These are phyloP conservation scores for Leucogyrophana mollusca DNA, from an alignment of 768 basidiomycete genomes.

Conservation along the genomic window DNA sequence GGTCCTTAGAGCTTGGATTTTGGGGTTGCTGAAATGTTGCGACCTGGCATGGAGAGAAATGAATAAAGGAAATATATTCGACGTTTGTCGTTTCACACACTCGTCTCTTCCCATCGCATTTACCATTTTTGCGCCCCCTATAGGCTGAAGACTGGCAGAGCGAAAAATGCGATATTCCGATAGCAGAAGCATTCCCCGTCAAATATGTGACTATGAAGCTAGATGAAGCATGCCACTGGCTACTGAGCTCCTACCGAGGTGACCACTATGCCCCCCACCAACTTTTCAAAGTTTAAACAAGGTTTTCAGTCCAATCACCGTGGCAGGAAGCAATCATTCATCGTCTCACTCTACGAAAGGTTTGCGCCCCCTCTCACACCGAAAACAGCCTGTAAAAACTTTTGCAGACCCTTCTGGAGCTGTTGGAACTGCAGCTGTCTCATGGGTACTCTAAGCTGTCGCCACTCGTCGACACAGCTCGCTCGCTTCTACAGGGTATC, in stretches of 20 bases:
- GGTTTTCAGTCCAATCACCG: constrained; percentile 36
- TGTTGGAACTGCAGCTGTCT: constrained; percentile 21
- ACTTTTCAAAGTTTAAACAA: constrained; percentile 5
- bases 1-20: constrained; percentile 64
- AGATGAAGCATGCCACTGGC: constrained; percentile 63
- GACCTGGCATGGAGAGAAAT: constrained; percentile 84
- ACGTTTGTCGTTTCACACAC: constrained; percentile 52
- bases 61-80: constrained; percentile 68
- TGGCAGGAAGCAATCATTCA: constrained; percentile 53
- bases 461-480: constrained; percentile 17
- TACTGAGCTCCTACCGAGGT: constrained; percentile 47
- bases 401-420: constrained; percentile 23
- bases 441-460: constrained; percentile 23
- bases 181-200: constrained; percentile 64
- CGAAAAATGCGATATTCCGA: constrained; percentile 81
- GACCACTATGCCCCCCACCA: neutral
- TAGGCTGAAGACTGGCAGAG: constrained; percentile 91
- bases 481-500: constrained; percentile 12
- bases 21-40: constrained; percentile 76
- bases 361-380: constrained; percentile 16
- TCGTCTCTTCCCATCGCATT: constrained; percentile 12
- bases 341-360: constrained; percentile 60
- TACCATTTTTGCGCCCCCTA: too few relatives aligned
- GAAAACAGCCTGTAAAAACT: constrained; percentile 1
- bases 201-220: constrained; percentile 51